These are phyloP conservation scores for Anisodus tanguticus DNA, from an alignment of 257 asterid species.

Conservation along the genomic window DNA sequence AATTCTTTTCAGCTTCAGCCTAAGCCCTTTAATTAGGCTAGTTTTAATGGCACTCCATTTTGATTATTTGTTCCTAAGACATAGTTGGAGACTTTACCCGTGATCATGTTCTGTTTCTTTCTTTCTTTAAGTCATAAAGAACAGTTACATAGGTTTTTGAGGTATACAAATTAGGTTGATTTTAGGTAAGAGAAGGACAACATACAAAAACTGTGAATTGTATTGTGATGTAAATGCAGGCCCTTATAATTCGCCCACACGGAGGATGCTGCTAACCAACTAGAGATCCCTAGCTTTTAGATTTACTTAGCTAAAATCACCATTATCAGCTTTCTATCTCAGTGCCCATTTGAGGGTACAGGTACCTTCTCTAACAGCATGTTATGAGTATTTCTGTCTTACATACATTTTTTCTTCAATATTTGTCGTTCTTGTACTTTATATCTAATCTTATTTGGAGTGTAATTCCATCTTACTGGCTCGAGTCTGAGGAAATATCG, in stretches of 20 bases:
- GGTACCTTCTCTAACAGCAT: neutral
- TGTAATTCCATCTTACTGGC: neutral
- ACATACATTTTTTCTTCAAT: neutral
- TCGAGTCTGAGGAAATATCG: neutral
- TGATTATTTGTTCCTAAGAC: neutral
- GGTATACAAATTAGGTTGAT: neutral
- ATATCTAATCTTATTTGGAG: neutral
- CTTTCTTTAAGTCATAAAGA: neutral
- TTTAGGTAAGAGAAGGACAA: conserved; percentile 3
- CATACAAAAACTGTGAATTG: conserved; percentile 3
- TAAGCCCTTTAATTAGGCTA: neutral
- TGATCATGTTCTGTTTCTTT: neutral
- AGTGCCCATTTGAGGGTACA: neutral
- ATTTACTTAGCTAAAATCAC: neutral
- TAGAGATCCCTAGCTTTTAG: neutral
- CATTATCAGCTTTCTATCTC: neutral
- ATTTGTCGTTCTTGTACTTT: neutral
- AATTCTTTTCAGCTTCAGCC: conserved; percentile 8
- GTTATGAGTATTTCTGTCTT: neutral
- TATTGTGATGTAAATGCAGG: neutral
- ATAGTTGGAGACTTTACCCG: neutral
- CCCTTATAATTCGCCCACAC: neutral
- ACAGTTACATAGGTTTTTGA: neutral
- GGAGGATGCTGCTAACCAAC: neutral
- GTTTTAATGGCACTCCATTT: neutral